phyloP scores from a whole-genome alignment of 257 asterid genomes.

The Plantago major region DNA sequence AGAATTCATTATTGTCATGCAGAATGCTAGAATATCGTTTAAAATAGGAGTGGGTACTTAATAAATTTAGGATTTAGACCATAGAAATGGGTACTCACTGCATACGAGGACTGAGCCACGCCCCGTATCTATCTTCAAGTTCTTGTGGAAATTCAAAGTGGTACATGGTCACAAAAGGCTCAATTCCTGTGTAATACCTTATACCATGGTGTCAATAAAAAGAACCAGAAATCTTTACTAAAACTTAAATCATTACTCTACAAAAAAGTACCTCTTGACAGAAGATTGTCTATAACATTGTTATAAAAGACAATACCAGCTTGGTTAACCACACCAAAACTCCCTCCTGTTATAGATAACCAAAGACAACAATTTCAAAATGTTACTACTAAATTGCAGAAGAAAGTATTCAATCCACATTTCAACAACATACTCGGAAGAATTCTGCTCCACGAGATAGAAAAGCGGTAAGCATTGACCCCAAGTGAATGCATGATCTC shows the following conservation, averaged over 20 bases:
- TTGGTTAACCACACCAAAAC: slow-evolving; percentile 47
- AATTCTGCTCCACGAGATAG: slow-evolving; percentile 85
- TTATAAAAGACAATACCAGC: slow-evolving; percentile 47
- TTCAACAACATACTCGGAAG: slow-evolving; percentile 55
- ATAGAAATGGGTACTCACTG: no score
- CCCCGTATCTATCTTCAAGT: slow-evolving; percentile 56
- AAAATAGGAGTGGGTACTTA: no score
- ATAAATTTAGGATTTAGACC: no score
- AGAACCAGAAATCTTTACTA: no score
- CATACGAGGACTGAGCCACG: slow-evolving; percentile 75
- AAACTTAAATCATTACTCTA: no score
- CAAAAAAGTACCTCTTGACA: slow-evolving; percentile 37
- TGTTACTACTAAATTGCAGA: no score
- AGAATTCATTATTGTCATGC: no score
- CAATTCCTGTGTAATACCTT: slow-evolving; percentile 37
- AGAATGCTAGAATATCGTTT: no score
- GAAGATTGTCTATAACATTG: slow-evolving; percentile 44
- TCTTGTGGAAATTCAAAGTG: slow-evolving; percentile 74
- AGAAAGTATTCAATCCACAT: neutral
- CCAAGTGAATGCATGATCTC: slow-evolving; percentile 58
- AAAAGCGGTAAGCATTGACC: slow-evolving; percentile 57
- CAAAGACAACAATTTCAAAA: no score
- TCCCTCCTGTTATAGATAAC: slow-evolving; percentile 36
- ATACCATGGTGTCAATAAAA: no score
- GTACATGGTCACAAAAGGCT: slow-evolving; percentile 72